Evolutionary conservation across 2,329 filamentous ascomycete species (phyloP), one percentile per base, ranked within the genome.

Genomic region (Sporothrix phasma): DNA sequence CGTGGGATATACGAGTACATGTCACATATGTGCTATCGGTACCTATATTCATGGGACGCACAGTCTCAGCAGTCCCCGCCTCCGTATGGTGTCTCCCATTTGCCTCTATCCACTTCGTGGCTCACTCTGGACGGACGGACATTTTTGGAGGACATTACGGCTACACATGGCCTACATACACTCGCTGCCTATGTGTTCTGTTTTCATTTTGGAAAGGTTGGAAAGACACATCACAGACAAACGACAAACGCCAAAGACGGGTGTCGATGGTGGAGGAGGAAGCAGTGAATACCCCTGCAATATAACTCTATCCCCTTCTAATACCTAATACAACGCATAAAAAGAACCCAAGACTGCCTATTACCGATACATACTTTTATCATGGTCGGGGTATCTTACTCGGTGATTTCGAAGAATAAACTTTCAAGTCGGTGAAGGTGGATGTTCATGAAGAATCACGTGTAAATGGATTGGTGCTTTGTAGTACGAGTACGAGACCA

Each of bases 11-110:
- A 37, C 15, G 34, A 39, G n/a, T 39, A 76, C 72, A 77, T 76
- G 73, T 73, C 75, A 78, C 73, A 75, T 75, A 79, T 77, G 70
- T 76, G 76, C 74, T 78, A 77, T 76, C 76, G 73, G 75, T 75
- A 77, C 77, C 73, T 79, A 79, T 76, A 78, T 74, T 72, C 73
- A 72, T 73, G 74, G 58, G 66, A 31, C 15, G 19, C 11, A 34
- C 24, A 3, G 29, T 34, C 19, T 29, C 47, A 26, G 22, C 47
- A 34, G 47, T 34, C 15, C 10, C 24, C 11, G n/a, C 66, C 68
- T 66, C 64, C 64, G 39, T 66, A 61, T 39, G 29, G n/a, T 41
- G 13, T 5, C 24, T 8, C 31, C 31, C 34, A 17, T 31, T 47
- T 43, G 15, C 47, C 58, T 41, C 49, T 31, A 15, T 70, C 68